Evolutionary conservation across 139 green algal species (phyloP).

Genomic region (Mesotaenium endlicherianum): DNA sequence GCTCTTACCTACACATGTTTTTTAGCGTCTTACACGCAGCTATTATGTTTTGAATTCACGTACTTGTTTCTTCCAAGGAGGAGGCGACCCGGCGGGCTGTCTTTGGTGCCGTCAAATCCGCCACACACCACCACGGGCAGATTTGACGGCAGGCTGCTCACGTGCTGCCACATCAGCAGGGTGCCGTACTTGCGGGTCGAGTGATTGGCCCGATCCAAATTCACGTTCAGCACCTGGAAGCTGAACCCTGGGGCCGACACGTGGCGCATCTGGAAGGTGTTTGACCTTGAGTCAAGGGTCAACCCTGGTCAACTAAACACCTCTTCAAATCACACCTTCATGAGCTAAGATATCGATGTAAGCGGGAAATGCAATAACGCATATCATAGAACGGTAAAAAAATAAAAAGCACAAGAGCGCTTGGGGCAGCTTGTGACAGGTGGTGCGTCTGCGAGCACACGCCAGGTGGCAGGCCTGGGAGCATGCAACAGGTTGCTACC

Average conservation of each 20-base stretch:
- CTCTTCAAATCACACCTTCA: background rate
- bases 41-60: too few species aligned
- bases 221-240: slow-evolving; percentile 3
- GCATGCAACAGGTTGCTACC: too few species aligned
- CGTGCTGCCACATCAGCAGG: background rate
- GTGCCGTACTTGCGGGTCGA: background rate
- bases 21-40: too few species aligned
- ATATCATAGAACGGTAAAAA: background rate
- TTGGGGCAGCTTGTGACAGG: background rate
- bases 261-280: background rate
- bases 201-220: background rate
- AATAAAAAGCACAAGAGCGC: background rate
- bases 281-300: background rate
- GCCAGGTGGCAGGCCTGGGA: background rate
- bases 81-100: background rate
- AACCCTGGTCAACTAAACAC: background rate
- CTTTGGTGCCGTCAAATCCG: background rate
- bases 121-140: background rate
- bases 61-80: background rate
- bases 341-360: background rate
- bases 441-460: background rate
- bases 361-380: background rate
- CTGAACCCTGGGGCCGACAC: background rate
- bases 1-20: too few species aligned
- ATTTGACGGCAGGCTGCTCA: background rate